These are phyloP conservation scores for Leucosporidium scottii DNA, from an alignment of 768 basidiomycete genomes.

Conservation along the genomic window DNA sequence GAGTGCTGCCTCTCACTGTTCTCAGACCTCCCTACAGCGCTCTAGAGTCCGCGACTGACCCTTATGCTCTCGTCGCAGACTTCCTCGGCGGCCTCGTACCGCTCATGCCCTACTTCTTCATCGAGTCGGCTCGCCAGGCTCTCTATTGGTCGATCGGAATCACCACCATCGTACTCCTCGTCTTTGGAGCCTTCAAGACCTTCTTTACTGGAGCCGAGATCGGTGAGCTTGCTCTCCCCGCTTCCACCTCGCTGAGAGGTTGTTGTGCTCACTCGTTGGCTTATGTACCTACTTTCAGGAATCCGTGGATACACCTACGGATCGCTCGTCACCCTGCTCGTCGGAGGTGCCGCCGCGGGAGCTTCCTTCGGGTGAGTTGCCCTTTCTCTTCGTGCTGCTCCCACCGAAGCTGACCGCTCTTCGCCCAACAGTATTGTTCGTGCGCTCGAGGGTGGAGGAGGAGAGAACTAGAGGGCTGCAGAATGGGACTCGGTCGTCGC, in stretches of 20 bases:
- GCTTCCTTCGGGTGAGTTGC: slow-evolving; percentile 50
- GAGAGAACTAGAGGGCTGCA: too few species aligned
- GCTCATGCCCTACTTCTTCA: slow-evolving; percentile 66
- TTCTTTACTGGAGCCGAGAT: slow-evolving; percentile 45
- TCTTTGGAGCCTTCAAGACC: slow-evolving; percentile 80
- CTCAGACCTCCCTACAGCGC: too few species aligned
- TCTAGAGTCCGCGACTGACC: too few species aligned
- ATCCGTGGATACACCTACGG: slow-evolving; percentile 70
- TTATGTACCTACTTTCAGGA: neutral
- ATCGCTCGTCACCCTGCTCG: slow-evolving; percentile 73
- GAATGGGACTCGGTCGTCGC: too few species aligned
- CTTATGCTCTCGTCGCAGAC: slow-evolving; percentile 46
- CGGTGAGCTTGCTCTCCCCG: slow-evolving; percentile 10
- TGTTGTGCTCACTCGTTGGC: neutral
- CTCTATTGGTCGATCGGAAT: slow-evolving; percentile 55
- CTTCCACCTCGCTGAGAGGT: neutral
- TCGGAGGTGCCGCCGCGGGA: slow-evolving; percentile 83
- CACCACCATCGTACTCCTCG: slow-evolving; percentile 74
- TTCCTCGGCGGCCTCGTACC: slow-evolving; percentile 89
- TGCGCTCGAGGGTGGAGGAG: slow-evolving; percentile 44
- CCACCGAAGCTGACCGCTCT: neutral
- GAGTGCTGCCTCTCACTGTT: slow-evolving; percentile 8
- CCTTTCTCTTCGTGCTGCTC: too few species aligned
- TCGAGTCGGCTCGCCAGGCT: slow-evolving; percentile 55
- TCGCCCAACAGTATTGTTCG: slow-evolving; percentile 46